Base-by-base conservation (phyloP, 2,329 filamentous ascomycete species). In the Stachybotrys elegans region DNA sequence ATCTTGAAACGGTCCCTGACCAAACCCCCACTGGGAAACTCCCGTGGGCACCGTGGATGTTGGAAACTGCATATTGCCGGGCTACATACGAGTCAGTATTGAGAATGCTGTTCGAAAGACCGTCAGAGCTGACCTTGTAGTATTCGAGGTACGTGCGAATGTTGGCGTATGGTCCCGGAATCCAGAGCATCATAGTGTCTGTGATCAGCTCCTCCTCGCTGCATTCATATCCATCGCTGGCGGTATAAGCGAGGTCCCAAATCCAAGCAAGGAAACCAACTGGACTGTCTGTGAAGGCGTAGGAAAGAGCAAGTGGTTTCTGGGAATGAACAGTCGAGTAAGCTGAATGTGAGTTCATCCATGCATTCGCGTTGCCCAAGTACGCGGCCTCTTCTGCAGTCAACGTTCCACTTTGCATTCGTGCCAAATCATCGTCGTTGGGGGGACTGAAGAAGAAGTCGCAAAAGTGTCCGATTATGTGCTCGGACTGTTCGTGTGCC, bases 381-480 rank as follows among this genome's bases (percentile, higher is more conserved):
- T 40, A 47, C 9, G 27, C 31, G 13, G 29, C 21, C 37, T 46
- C 44, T 17, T 46, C 44, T 6, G 19, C 8, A 7, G 40, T 43
- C 4, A 36, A 25, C 12, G 22, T 4, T 6, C 22, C 22, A 6
- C 13, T 14, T 13, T 35, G 21, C n/a, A 38, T n/a, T 4, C 35
- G 40, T 14, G 22, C 14, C 6, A 31, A 19, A 19, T 46, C 44
- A 11, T 20, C 3, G 6, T 20, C 20, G 4, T 14, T n/a, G 6
- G 40, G 35, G 4, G 27, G 36, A 6, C 36, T 22, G 7, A 22
- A 11, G 29, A 29, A 40, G 35, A 43, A 46, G 20, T 40, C 36
- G 2, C 25, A 32, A 17, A 43, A 40, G 35, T 43, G 41, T 25
- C 48, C 50, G 29, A 48, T 38, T 29, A 52, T 29, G 39, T 38